Conservation (phyloP, 495 filamentous ascomycete species). For the Wilcoxina mikolae region DNA sequence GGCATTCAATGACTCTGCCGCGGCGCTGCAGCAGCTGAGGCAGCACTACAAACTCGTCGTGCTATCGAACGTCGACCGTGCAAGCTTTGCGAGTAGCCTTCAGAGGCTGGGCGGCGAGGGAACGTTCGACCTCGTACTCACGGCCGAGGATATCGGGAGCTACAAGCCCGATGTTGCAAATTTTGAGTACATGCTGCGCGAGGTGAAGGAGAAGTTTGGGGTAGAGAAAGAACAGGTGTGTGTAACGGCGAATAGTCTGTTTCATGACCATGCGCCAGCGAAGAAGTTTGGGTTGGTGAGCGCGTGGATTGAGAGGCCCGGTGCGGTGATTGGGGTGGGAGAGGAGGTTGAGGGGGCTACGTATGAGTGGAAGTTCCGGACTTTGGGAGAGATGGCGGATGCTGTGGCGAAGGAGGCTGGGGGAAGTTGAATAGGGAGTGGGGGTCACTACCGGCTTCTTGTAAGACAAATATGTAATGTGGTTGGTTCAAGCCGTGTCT, state of each 20-base stretch:
- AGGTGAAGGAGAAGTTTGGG: conserved; percentile 42
- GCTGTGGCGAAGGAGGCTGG: conserved; percentile 39
- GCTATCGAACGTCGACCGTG: conserved; percentile 56
- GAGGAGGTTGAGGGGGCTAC: conserved; percentile 33
- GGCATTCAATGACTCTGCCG: conserved; percentile 50
- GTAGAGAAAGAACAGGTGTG: conserved; percentile 41
- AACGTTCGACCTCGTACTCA: conserved; percentile 53
- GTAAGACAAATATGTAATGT: too few species aligned
- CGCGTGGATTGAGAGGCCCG: conserved; percentile 55
- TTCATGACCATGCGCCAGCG: conserved; percentile 57
- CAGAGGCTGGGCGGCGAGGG: conserved; percentile 35
- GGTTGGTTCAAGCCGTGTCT: too few species aligned
- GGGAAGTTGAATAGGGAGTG: too few species aligned
- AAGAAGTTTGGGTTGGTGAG: conserved; percentile 45
- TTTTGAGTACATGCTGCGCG: conserved; percentile 49
- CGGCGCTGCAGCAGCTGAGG: conserved; percentile 40
- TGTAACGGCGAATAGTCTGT: conserved; percentile 56
- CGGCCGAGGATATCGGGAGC: conserved; percentile 56
- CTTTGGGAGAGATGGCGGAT: conserved; percentile 56
- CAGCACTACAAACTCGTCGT: conserved; percentile 54
- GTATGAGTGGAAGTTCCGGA: conserved; percentile 48
- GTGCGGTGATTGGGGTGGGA: conserved; percentile 32
- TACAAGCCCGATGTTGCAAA: conserved; percentile 59
- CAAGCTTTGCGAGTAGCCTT: conserved; percentile 43
- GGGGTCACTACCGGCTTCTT: too few species aligned